A percentile compares a stretch with the other conserved stretches of the same genome.
phyloP scores from a whole-genome alignment of 805 yeast species.

The Torulaspora quercuum region DNA sequence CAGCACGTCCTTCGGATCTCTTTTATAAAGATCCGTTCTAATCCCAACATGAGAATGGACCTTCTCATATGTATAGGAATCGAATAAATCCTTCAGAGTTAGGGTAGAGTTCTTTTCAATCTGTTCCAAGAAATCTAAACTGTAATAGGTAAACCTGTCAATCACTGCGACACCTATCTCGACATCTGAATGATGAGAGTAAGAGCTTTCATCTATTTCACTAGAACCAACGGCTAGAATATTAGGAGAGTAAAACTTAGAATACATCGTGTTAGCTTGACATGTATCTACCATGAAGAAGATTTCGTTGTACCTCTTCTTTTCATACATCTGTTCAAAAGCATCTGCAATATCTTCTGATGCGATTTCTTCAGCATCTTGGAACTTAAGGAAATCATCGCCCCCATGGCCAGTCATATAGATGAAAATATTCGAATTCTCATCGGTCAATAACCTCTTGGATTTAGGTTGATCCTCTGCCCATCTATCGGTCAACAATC shows the following conservation, averaged over 20 bases:
- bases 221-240: slow-evolving; percentile 91
- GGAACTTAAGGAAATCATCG: slow-evolving; percentile 92
- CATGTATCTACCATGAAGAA: slow-evolving; percentile 98
- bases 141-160: slow-evolving; percentile 91
- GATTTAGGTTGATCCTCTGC: slow-evolving; percentile 90
- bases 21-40: slow-evolving; percentile 68
- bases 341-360: slow-evolving; percentile 96
- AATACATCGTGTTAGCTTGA: slow-evolving; percentile 97
- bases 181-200: slow-evolving; percentile 92
- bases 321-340: slow-evolving; percentile 93
- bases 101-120: slow-evolving; percentile 69
- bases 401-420: slow-evolving; percentile 99
- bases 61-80: slow-evolving; percentile 74
- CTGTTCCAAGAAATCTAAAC: slow-evolving; percentile 80
- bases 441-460: slow-evolving; percentile 87
- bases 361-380: slow-evolving; percentile 96
- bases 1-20: slow-evolving; percentile 59
- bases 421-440: slow-evolving; percentile 86
- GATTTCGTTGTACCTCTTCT: slow-evolving; percentile 90
- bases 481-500: slow-evolving; percentile 93
- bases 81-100: slow-evolving; percentile 81
- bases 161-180: slow-evolving; percentile 98
- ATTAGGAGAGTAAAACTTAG: slow-evolving; percentile 87
- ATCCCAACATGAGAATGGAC: slow-evolving; percentile 95
- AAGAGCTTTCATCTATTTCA: slow-evolving; percentile 80